Percentiles rank a stretch among this genome's conserved stretches.
Conservation (phyloP, 2,329 filamentous ascomycete genomes). For the Helicocarpus griseus region DNA sequence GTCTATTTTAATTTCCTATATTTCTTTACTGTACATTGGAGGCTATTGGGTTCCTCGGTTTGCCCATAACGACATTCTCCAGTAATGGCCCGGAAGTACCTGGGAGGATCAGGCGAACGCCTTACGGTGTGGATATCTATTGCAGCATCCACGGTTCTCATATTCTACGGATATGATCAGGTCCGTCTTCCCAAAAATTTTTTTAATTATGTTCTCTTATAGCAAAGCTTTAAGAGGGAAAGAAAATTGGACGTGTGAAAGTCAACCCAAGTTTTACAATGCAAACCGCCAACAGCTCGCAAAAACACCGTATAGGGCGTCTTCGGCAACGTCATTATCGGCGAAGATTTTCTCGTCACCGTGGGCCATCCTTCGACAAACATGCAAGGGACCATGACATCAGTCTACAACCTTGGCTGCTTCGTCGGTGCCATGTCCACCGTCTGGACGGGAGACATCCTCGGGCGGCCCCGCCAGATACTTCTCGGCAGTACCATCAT, state of each 20-base stretch:
- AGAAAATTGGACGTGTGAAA: no score
- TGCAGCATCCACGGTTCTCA: slow-evolving; percentile 40
- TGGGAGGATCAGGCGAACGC: slow-evolving; percentile 41
- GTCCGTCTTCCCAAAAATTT: slow-evolving; percentile 12
- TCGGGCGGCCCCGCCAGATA: slow-evolving; percentile 35
- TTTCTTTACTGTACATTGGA: no score
- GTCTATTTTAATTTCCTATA: no score
- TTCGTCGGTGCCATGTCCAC: slow-evolving; percentile 38
- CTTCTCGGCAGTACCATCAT: slow-evolving; percentile 34
- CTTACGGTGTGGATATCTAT: slow-evolving; percentile 46
- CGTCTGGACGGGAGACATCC: slow-evolving; percentile 32
- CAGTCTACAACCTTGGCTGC: slow-evolving; percentile 33
- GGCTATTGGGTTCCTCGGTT: neutral
- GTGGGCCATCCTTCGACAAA: slow-evolving; percentile 8
- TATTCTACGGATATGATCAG: slow-evolving; percentile 42
- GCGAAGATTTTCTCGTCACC: slow-evolving; percentile 13
- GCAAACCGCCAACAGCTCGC: no score
- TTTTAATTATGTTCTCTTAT: neutral
- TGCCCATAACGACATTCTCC: neutral
- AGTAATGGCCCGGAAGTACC: slow-evolving; percentile 38
- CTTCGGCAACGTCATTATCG: slow-evolving; percentile 12
- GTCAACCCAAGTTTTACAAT: no score
- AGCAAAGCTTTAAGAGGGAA: neutral
- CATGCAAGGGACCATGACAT: slow-evolving; percentile 12
- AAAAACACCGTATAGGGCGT: slow-evolving; percentile 12